These are phyloP conservation scores for Monilinia aucupariae DNA, from an alignment of 2,329 filamentous ascomycete species.

Conservation along the genomic window DNA sequence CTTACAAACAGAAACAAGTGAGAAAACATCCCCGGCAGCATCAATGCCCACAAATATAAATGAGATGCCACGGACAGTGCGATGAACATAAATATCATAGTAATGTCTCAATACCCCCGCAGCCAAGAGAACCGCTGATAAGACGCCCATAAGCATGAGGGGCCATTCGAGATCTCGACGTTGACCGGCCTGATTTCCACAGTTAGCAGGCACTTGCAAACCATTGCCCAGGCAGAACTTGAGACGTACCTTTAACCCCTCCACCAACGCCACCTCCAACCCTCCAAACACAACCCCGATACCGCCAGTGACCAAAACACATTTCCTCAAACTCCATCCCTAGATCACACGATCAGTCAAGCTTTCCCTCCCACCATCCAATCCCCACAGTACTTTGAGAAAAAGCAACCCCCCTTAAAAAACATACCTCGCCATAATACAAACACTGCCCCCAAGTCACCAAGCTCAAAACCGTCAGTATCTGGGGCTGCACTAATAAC, in stretches of 20 bases:
- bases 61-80: constrained; percentile 64
- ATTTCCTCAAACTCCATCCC: constrained; percentile 48
- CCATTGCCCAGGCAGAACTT: not conserved
- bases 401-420: not conserved
- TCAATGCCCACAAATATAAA: constrained; percentile 69
- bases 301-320: constrained; percentile 44
- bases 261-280: constrained; percentile 54
- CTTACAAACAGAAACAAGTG: constrained; percentile 53
- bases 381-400: too few relatives aligned
- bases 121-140: constrained; percentile 58
- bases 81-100: constrained; percentile 60
- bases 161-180: constrained; percentile 52
- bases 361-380: not conserved
- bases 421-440: constrained; percentile 42
- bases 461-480: constrained; percentile 34
- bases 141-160: constrained; percentile 58
- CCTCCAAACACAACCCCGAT: constrained; percentile 54
- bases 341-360: constrained; percentile 27
- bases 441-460: constrained; percentile 36
- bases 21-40: constrained; percentile 62
- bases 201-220: not conserved
- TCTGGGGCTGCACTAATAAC: constrained; percentile 35
- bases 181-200: constrained; percentile 29
- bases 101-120: constrained; percentile 64
- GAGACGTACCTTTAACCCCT: constrained; percentile 41